Conservation (phyloP, 345 rosid species). For the Lagerstroemia speciosa region DNA sequence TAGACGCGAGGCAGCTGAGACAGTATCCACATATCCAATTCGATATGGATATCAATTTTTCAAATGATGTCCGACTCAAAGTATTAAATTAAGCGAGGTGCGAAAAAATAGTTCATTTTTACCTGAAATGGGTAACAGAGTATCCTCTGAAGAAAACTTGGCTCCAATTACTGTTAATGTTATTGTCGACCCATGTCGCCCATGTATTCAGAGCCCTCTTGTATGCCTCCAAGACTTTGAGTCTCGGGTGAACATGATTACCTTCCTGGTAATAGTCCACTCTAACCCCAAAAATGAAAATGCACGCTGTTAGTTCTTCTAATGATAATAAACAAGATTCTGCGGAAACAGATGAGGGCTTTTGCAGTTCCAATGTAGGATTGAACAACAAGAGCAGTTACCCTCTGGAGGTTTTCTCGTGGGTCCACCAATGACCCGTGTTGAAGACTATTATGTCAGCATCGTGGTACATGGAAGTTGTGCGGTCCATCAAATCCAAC, state of each 20-base stretch:
- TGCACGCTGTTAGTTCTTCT: background rate
- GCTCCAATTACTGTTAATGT: conserved; percentile 40
- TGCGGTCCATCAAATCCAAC: conserved; percentile 73
- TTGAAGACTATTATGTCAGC: conserved; percentile 78
- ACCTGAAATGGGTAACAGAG: conserved; percentile 86
- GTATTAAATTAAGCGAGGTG: background rate
- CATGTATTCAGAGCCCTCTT: conserved; percentile 72
- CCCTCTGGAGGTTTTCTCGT: conserved; percentile 90
- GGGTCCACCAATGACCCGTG: conserved; percentile 99
- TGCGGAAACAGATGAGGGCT: background rate
- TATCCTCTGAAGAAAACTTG: conserved; percentile 71
- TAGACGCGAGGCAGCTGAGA: background rate
- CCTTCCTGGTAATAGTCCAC: conserved; percentile 93
- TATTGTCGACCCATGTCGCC: conserved; percentile 79
- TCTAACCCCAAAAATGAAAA: conserved; percentile 20
- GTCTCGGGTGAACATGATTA: conserved; percentile 53
- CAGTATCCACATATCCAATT: background rate
- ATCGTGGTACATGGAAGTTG: conserved; percentile 60
- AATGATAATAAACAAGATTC: background rate
- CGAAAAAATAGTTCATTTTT: background rate
- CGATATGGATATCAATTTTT: background rate
- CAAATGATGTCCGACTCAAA: too few relatives aligned
- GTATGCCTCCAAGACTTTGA: conserved; percentile 72
- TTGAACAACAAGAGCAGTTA: conserved; percentile 17
- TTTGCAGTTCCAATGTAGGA: background rate